phyloP scores from a whole-genome alignment of 495 filamentous ascomycete genomes.

The Peziza echinospora region DNA sequence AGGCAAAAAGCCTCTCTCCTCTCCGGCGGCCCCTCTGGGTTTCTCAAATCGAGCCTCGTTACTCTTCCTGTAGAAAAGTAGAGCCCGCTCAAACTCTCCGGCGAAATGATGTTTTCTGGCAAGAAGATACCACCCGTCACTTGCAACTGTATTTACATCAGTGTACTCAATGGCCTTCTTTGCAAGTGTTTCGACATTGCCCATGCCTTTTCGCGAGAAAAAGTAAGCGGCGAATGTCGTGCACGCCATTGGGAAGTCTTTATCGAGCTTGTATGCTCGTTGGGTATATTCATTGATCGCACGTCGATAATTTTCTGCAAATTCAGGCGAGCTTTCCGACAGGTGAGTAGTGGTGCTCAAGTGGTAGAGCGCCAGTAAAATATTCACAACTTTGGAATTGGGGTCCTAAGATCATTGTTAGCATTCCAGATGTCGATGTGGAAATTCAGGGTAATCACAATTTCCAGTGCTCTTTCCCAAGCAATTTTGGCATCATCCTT shows the following conservation, averaged over 20 bases:
- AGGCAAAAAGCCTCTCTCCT: constrained; percentile 65
- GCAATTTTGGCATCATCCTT: constrained; percentile 78
- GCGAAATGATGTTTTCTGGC: constrained; percentile 68
- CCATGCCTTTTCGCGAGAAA: constrained; percentile 49
- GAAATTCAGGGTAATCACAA: neutral
- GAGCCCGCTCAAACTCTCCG: constrained; percentile 43
- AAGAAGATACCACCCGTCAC: constrained; percentile 88
- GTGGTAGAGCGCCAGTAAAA: constrained; percentile 72
- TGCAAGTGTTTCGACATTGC: constrained; percentile 63
- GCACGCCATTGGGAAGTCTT: constrained; percentile 74
- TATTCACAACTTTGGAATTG: constrained; percentile 74
- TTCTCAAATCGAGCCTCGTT: constrained; percentile 45
- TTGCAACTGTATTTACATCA: constrained; percentile 84
- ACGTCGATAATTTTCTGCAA: constrained; percentile 63
- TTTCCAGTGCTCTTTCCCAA: constrained; percentile 57
- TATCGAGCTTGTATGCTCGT: constrained; percentile 86
- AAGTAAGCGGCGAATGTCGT: constrained; percentile 78
- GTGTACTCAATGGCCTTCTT: constrained; percentile 87
- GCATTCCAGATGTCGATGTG: constrained; percentile 6
- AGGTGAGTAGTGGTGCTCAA: constrained; percentile 57
- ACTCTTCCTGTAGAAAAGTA: constrained; percentile 64
- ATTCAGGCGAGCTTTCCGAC: constrained; percentile 34
- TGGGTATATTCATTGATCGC: constrained; percentile 88
- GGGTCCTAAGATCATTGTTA: constrained; percentile 42
- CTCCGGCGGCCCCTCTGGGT: constrained; percentile 34